Evolutionary conservation across 306 rosid species (phyloP).

Genomic region (Prunus mume): DNA sequence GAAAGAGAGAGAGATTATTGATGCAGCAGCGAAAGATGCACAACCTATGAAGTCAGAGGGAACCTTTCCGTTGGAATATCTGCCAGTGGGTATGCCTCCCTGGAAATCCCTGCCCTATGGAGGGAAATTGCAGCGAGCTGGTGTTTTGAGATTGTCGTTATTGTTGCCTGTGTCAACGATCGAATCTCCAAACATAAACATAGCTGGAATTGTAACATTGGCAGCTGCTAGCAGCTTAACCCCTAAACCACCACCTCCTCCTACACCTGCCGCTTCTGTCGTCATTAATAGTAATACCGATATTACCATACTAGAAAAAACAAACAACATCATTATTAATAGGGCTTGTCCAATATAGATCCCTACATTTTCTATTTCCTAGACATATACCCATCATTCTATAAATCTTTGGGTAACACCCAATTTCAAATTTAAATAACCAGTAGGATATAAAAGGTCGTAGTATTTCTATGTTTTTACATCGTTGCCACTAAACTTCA

Average conservation of each 20-base stretch:
- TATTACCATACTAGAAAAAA: neutral
- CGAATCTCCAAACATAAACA: constrained; percentile 74
- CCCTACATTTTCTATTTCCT: too few relatives aligned
- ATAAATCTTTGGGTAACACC: too few relatives aligned
- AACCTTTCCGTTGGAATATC: constrained; percentile 66
- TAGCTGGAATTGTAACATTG: constrained; percentile 39
- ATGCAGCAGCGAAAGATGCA: neutral
- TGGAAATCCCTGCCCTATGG: constrained; percentile 66
- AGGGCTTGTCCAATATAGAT: too few relatives aligned
- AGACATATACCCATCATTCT: too few relatives aligned
- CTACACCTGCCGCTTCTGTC: neutral
- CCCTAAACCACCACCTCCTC: neutral
- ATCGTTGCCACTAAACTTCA: too few relatives aligned
- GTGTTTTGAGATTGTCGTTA: constrained; percentile 38
- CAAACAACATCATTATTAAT: neutral
- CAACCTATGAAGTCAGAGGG: constrained; percentile 64
- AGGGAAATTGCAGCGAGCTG: constrained; percentile 49
- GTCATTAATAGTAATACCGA: neutral
- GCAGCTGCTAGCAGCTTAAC: neutral
- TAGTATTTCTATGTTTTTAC: too few relatives aligned
- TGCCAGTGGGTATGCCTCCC: constrained; percentile 59
- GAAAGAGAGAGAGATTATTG: neutral
- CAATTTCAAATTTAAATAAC: too few relatives aligned
- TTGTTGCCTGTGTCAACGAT: constrained; percentile 73
- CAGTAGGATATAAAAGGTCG: too few relatives aligned